A percentile compares a stretch with the other conserved stretches of the same genome.
Evolutionary conservation across 2,329 filamentous ascomycete genomes (phyloP).

Genomic region (Trichoderma sp.): DNA sequence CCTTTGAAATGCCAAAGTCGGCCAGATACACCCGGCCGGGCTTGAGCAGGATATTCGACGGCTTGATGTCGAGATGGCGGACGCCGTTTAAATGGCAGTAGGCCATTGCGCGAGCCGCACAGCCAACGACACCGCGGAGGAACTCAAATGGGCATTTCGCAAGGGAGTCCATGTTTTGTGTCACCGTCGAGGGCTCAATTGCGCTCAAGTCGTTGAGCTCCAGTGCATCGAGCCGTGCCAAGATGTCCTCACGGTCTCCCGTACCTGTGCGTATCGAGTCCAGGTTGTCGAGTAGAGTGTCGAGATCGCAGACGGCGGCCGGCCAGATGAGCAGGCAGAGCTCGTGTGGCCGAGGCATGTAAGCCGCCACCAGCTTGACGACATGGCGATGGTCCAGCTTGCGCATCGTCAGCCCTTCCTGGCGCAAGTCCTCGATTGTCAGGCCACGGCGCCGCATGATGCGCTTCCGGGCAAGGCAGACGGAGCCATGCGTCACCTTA

Average conservation of each 20-base stretch:
- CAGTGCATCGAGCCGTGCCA: conserved; percentile 37
- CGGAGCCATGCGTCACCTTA: conserved; percentile 39
- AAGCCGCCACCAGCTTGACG: conserved; percentile 46
- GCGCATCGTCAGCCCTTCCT: conserved; percentile 47
- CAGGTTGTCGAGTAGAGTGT: conserved; percentile 42
- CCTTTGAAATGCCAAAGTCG: conserved; percentile 48
- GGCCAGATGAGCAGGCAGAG: conserved; percentile 48
- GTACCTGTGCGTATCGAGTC: conserved; percentile 38
- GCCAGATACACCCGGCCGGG: conserved; percentile 45
- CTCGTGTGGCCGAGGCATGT: conserved; percentile 39
- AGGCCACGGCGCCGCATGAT: conserved; percentile 37
- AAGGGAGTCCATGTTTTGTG: conserved; percentile 24
- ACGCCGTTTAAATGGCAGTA: conserved; percentile 43
- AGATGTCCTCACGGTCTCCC: conserved; percentile 40
- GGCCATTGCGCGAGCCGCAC: conserved; percentile 42
- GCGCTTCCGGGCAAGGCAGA: conserved; percentile 46
- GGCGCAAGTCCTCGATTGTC: conserved; percentile 41
- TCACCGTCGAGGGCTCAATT: conserved; percentile 30
- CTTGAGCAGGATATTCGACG: conserved; percentile 46
- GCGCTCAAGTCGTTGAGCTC: conserved; percentile 38
- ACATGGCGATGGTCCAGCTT: conserved; percentile 47
- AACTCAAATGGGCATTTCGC: conserved; percentile 40
- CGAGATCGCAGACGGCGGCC: conserved; percentile 45
- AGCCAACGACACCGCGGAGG: conserved; percentile 43
- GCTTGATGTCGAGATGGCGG: conserved; percentile 48